Base-by-base conservation (phyloP, 768 basidiomycete species). In the Tricholoma hemisulphureum region DNA sequence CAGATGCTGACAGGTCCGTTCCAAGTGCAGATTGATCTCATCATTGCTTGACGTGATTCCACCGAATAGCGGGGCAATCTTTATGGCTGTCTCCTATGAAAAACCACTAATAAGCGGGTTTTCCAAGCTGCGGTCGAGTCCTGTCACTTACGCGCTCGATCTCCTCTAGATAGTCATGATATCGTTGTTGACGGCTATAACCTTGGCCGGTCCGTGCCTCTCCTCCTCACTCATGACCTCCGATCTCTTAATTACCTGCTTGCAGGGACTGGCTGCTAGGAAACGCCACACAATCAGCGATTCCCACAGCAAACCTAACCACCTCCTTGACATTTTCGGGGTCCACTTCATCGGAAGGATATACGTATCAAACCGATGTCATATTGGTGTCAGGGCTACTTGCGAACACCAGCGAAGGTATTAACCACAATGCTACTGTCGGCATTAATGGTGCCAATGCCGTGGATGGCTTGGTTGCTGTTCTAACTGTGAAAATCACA, bases 161-260 rank as follows among this genome's bases (percentile, higher is more conserved):
- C 6, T 24, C 5, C 20, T 37, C 14, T 60, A 85, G 86, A 75
- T 20, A 65, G 74, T 21, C 91, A 94, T 69, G 85, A 91, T 63
- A 91, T 95, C 67, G 67, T 90, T 18, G 73, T 75, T 6, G 81
- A 94, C 58, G 93, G 93, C 71, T 93, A 95, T 71, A 87, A 95
- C 67, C 76, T 88, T 28, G 93, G 87, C 11, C 87, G 86, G 84
- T 84, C 58, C 58, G 75, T 64, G 48, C n/a, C 31, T 26, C 29
- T 37, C 16, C 21, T 39, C 8, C 20, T 16, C 31, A 41, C 26
- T 24, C 34, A 28, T 11, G 16, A 29, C 7, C 10, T 32, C 31
- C 32, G 2, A 23, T 29, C 28, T 26, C 48, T 50, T 31, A 18
- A 6, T 20, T 51, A 55, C 13, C n/a, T n/a, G n/a, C 37, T 51